Conservation (phyloP, 805 yeast genomes). For the Hanseniaspora nectarophila region DNA sequence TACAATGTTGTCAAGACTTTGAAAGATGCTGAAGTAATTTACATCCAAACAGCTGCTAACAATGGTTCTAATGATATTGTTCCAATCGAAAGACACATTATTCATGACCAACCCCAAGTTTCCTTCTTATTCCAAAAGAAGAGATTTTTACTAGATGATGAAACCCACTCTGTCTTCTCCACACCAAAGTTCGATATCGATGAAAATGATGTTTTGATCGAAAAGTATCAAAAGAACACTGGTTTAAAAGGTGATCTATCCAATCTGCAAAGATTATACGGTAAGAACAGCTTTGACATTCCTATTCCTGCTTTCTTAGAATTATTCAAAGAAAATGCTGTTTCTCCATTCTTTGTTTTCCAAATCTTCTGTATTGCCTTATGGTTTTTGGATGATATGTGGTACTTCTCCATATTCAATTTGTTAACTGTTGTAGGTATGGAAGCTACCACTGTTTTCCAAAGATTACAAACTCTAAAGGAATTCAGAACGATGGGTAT, state of each 20-base stretch:
- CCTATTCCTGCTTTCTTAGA: conserved; percentile 88
- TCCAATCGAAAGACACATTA: conserved; percentile 41
- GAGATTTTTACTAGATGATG: conserved; percentile 59
- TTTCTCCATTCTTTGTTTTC: conserved; percentile 94
- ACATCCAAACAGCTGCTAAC: conserved; percentile 72
- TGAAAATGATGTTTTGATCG: conserved; percentile 43
- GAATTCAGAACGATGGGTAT: conserved; percentile 97
- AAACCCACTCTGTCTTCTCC: conserved; percentile 40
- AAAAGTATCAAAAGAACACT: conserved; percentile 38
- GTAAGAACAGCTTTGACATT: conserved; percentile 80
- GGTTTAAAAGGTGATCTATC: conserved; percentile 49
- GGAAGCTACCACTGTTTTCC: conserved; percentile 89
- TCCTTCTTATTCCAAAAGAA: conserved; percentile 86
- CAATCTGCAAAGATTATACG: conserved; percentile 50
- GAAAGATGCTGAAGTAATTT: conserved; percentile 55
- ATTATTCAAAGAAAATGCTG: conserved; percentile 91
- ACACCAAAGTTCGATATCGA: conserved; percentile 70
- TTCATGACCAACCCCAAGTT: conserved; percentile 48
- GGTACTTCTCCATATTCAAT: conserved; percentile 89
- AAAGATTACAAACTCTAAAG: conserved; percentile 84
- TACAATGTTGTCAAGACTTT: conserved; percentile 43
- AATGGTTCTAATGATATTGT: conserved; percentile 78
- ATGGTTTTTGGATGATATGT: conserved; percentile 92
- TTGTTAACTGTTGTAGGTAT: conserved; percentile 84
- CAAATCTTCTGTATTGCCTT: conserved; percentile 90